These are phyloP conservation scores for Raffaelea arxii DNA, from an alignment of 2,329 filamentous ascomycete species.

Conservation along the genomic window DNA sequence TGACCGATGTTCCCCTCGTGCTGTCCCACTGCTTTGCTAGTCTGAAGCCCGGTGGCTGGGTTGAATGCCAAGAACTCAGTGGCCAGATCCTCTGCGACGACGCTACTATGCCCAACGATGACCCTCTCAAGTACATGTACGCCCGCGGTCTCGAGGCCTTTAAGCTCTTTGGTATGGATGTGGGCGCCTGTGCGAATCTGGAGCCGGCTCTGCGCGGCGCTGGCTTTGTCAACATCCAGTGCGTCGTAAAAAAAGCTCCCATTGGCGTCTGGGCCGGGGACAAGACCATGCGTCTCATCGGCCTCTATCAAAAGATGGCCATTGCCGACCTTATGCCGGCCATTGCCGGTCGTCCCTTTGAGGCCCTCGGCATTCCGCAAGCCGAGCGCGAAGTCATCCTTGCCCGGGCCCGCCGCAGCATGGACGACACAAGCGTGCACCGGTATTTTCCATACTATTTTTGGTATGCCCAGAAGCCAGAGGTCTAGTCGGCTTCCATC, in stretches of 20 bases:
- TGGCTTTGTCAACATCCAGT: slow-evolving; percentile 31
- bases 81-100: slow-evolving; percentile 30
- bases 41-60: slow-evolving; percentile 34
- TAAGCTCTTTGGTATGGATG: slow-evolving; percentile 24
- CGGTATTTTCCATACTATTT: slow-evolving; percentile 10
- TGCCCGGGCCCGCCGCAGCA: slow-evolving; percentile 12
- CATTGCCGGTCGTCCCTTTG: slow-evolving; percentile 11
- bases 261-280: slow-evolving; percentile 36
- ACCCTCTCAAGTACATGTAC: slow-evolving; percentile 23
- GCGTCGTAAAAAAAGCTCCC: slow-evolving; percentile 29
- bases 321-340: slow-evolving; percentile 5
- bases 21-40: no score
- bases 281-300: slow-evolving; percentile 27
- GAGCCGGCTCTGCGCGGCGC: slow-evolving; percentile 22
- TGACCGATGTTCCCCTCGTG: no score
- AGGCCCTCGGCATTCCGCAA: slow-evolving; percentile 38
- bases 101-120: slow-evolving; percentile 27
- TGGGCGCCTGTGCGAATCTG: slow-evolving; percentile 20
- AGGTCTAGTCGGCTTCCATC: no score
- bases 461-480: slow-evolving; percentile 10
- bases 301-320: slow-evolving; percentile 16
- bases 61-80: slow-evolving; percentile 38
- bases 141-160: slow-evolving; percentile 16
- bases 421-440: slow-evolving; percentile 1
- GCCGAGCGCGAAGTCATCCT: slow-evolving; percentile 48